Base-by-base conservation (phyloP, 306 rosid genomes). In the Citrullus amarus region DNA sequence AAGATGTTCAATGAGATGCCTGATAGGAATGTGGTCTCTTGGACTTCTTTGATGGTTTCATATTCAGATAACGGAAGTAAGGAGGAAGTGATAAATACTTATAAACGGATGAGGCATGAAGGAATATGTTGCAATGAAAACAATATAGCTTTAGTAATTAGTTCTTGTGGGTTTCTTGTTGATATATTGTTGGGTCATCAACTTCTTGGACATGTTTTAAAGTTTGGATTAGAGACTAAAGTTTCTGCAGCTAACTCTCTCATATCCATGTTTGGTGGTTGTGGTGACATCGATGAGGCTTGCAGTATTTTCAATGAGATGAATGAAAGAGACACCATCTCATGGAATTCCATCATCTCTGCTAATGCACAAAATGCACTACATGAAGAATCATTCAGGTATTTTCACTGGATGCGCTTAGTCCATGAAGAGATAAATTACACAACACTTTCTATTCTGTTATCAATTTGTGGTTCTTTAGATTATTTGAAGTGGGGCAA, bases 1-100 rank as follows among this genome's bases (percentile, higher is more conserved):
- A 88, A 79, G 80, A 36, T 89, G 50, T 92, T 95, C 81, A 87
- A 89, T 77, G 92, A 89, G 83, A 89, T 95, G 84, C 91, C 87
- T n/a, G 91, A 86, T 34, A 89, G 89, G 67, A 92, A 92, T 81
- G 87, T 91, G 17, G 98, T 95, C 25, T 88, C 97, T 78, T 95
- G 98, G 98, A 95, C 98, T 79, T 86, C 98, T 55, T 86, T 95
- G 87, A 91, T 95, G 89, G 96, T 92, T 78, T 86, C 87, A 43
- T 89, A 81, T 82, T 88, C 92, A 0, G 86, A 82, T 76, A 81
- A 60, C 74, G 93, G 92, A 80, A 83, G 86, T 63, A 54, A 80
- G 50, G 82, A 76, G 73, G 89, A 89, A 70, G 96, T 91, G 69
- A 70, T 89, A 41, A 81, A 80, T 66, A 65, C 85, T 58, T 92